A percentile compares a stretch with the other conserved stretches of the same genome.
Conservation (phyloP, 2,329 filamentous ascomycete species). For the Alternaria longipes region DNA sequence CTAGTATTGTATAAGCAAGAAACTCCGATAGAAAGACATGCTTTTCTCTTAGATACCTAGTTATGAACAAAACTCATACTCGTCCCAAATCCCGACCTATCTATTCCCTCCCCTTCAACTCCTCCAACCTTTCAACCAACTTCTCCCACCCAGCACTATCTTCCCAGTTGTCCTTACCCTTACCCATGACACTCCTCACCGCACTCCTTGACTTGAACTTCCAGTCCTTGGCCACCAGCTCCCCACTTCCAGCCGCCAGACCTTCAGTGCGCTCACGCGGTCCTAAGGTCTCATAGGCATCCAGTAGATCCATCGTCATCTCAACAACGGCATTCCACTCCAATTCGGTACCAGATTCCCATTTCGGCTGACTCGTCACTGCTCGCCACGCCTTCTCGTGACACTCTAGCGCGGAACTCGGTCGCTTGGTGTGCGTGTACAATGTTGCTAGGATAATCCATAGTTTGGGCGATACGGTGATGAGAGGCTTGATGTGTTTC, state of each 20-base stretch:
- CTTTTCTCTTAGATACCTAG: neutral
- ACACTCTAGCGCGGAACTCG: conserved; percentile 77
- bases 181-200: conserved; percentile 81
- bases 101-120: conserved; percentile 49
- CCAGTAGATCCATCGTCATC: conserved; percentile 82
- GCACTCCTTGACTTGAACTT: conserved; percentile 87
- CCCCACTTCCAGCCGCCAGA: conserved; percentile 58
- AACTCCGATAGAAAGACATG: neutral
- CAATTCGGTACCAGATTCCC: conserved; percentile 66
- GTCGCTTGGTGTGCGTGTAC: conserved; percentile 76
- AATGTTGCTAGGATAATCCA: conserved; percentile 79
- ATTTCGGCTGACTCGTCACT: conserved; percentile 64
- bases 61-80: neutral
- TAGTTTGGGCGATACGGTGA: conserved; percentile 79
- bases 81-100: neutral
- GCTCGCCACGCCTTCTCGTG: conserved; percentile 91
- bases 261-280: conserved; percentile 62
- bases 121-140: conserved; percentile 61
- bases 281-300: conserved; percentile 79
- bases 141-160: conserved; percentile 73
- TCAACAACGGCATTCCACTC: conserved; percentile 78
- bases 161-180: conserved; percentile 84
- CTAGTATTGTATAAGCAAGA: neutral
- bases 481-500: conserved; percentile 77
- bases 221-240: conserved; percentile 81